Evolutionary conservation across 208 protist species (phyloP), one percentile per base, ranked within the genome.

Genomic region (Strigomonas culicis): DNA sequence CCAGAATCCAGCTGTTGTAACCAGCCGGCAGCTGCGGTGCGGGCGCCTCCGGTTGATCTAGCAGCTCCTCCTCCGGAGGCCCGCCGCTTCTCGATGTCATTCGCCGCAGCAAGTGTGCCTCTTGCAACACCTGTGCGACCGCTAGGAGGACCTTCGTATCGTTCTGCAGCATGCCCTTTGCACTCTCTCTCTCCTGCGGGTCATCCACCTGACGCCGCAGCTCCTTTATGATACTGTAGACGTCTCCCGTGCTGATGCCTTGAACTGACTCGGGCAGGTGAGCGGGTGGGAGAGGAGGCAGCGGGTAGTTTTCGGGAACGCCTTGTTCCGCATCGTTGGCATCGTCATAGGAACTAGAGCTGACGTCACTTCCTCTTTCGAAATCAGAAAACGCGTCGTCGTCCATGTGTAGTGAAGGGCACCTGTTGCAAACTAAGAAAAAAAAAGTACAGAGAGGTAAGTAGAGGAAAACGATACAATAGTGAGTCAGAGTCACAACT

Each of bases 161-260:
- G 41, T 75, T 74, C 43, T 77, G 66, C 56, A 90, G 67, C 73
- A 86, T 88, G n/a, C 46, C 59, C 61, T 77, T 80, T 10, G 81
- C 82, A 27, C 65, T 70, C 58, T 84, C 75, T 21, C 77, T 69
- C 49, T 79, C 71, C 27, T 77, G 66, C 4, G 77, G 70, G 68
- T 88, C 80, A 34, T 89, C 86, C 43, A 86, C 70, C 34, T 84
- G 77, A 0, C 79, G 72, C 2, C 80, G 70, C 44, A 93, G 71
- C 63, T 88, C 77, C 44, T 63, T 72, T 32, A 93, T 83, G 43
- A 88, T 84, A 67, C 75, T 80, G 73, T 93, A 93, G 21, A 90
- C 72, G 36, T 89, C 86, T 4, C 66, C 52, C 3, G 74, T 73
- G 46, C 61, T 70, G 55, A 88, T 72, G 58, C 76, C 86, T 46